Conservation (phyloP, 495 filamentous ascomycete species). For the Clavariopsis aquatica region DNA sequence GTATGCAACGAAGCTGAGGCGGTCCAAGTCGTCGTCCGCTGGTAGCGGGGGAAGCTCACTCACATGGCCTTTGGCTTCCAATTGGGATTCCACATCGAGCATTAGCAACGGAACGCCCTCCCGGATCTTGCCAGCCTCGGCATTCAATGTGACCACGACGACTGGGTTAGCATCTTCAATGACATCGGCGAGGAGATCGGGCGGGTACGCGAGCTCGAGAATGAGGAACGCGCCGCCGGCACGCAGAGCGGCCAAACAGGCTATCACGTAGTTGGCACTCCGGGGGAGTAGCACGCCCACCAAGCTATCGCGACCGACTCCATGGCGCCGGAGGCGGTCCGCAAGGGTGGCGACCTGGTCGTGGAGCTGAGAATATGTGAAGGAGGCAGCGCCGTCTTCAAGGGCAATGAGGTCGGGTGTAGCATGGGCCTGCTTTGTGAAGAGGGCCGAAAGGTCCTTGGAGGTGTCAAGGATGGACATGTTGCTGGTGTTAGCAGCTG, state of each 20-base stretch:
- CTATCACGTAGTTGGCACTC: constrained; percentile 69
- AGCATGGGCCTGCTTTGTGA: constrained; percentile 56
- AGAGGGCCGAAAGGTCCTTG: constrained; percentile 64
- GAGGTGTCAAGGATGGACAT: constrained; percentile 62
- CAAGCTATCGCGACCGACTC: constrained; percentile 61
- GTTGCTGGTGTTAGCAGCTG: background rate
- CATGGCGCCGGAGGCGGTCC: constrained; percentile 56
- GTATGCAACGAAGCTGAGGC: constrained; percentile 63
- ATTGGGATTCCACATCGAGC: constrained; percentile 38
- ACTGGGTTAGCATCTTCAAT: constrained; percentile 64
- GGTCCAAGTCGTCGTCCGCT: constrained; percentile 61
- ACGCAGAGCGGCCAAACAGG: constrained; percentile 65
- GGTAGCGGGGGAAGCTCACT: constrained; percentile 51
- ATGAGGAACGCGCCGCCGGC: constrained; percentile 72
- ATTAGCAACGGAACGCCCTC: constrained; percentile 57
- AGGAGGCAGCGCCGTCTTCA: constrained; percentile 57
- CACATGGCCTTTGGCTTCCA: constrained; percentile 42
- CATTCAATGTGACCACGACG: constrained; percentile 60
- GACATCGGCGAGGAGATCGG: constrained; percentile 64
- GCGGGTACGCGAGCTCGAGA: constrained; percentile 68
- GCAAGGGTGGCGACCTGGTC: constrained; percentile 57
- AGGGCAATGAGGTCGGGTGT: constrained; percentile 63
- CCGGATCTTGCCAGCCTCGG: constrained; percentile 59
- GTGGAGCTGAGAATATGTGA: constrained; percentile 65
- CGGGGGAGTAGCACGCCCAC: constrained; percentile 68